Conservation (phyloP, 768 basidiomycete genomes). For the Sporobolomyces roseus region DNA sequence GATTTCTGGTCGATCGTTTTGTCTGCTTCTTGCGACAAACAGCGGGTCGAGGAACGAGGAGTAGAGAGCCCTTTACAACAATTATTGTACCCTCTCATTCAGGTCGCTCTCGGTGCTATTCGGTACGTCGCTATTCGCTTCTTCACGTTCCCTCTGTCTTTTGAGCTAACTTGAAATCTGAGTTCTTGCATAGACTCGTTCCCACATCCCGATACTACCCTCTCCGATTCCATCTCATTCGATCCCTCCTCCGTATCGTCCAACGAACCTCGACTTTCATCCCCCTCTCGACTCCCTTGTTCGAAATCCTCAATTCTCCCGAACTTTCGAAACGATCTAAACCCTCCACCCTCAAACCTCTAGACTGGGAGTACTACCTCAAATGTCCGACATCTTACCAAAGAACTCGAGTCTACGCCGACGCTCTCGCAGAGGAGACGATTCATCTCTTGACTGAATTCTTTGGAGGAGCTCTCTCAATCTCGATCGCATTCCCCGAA, state of each 20-base stretch:
- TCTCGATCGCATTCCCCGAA: conserved; percentile 90
- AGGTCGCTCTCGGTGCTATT: conserved; percentile 86
- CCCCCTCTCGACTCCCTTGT: conserved; percentile 77
- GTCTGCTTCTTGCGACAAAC: conserved; percentile 68
- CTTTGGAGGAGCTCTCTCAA: conserved; percentile 65
- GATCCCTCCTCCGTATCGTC: conserved; percentile 79
- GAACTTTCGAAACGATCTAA: conserved; percentile 70
- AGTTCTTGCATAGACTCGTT: no score
- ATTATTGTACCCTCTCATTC: conserved; percentile 92
- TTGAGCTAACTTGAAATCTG: no score
- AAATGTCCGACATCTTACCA: conserved; percentile 83
- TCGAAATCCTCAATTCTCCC: conserved; percentile 76
- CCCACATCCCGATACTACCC: conserved; percentile 89
- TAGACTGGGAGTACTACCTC: conserved; percentile 83
- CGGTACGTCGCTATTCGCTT: conserved; percentile 58
- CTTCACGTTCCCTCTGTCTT: neutral
- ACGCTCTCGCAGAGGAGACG: conserved; percentile 77
- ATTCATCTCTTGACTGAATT: conserved; percentile 75
- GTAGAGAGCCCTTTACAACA: conserved; percentile 73
- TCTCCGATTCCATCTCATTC: conserved; percentile 85
- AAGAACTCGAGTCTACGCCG: conserved; percentile 78
- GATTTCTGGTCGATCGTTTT: conserved; percentile 95
- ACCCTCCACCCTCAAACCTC: conserved; percentile 75
- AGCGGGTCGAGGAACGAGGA: conserved; percentile 56
- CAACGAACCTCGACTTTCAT: conserved; percentile 79